Evolutionary conservation across 1,139 yeast species (phyloP).

Genomic region (Pichia sp.): DNA sequence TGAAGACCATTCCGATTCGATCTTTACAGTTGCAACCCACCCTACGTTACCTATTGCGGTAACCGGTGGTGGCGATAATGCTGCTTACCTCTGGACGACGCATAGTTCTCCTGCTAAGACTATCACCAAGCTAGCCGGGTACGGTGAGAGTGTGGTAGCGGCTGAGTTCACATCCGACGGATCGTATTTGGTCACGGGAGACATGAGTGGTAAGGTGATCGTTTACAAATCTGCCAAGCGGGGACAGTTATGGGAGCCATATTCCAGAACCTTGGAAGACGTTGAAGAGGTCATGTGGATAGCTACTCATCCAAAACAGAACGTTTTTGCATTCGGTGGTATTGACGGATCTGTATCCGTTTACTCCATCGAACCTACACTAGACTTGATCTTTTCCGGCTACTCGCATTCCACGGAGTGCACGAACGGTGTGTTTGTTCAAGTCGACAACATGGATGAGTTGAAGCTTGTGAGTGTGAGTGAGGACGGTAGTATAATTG

Average conservation of each 20-base stretch:
- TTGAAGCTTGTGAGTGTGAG: slow-evolving; percentile 70
- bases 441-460: slow-evolving; percentile 56
- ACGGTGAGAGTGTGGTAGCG: slow-evolving; percentile 81
- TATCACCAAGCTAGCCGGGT: slow-evolving; percentile 70
- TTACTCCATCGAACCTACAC: slow-evolving; percentile 64
- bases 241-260: slow-evolving; percentile 75
- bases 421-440: slow-evolving; percentile 70
- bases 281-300: slow-evolving; percentile 85
- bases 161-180: slow-evolving; percentile 87
- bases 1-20: slow-evolving; percentile 81
- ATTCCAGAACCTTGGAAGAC: slow-evolving; percentile 67
- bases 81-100: slow-evolving; percentile 88
- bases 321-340: slow-evolving; percentile 90
- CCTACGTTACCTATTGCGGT: slow-evolving; percentile 61
- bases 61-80: slow-evolving; percentile 89
- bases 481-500: slow-evolving; percentile 83
- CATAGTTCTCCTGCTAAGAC: slow-evolving; percentile 78
- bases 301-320: slow-evolving; percentile 68
- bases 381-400: slow-evolving; percentile 74
- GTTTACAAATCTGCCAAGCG: slow-evolving; percentile 67
- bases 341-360: slow-evolving; percentile 94
- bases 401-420: slow-evolving; percentile 76
- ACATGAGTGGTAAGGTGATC: slow-evolving; percentile 85
- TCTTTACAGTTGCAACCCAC: slow-evolving; percentile 72
- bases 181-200: slow-evolving; percentile 75